Evolutionary conservation across 208 protist species (phyloP).

Genomic region (Phytomonas serpens): DNA sequence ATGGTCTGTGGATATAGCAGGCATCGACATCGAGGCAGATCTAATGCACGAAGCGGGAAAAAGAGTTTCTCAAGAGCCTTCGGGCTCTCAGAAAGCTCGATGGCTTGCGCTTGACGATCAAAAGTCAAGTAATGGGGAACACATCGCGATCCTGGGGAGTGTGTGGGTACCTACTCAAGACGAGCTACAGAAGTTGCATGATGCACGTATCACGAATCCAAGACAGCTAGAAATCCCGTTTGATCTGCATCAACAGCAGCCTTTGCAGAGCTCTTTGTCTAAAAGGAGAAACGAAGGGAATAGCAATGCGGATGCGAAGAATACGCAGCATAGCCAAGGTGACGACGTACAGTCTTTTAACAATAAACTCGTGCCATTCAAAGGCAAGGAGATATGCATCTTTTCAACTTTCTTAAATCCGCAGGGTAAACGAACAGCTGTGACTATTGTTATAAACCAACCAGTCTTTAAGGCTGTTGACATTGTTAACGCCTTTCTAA

Average conservation of each 20-base stretch:
- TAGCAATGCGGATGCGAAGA: background rate
- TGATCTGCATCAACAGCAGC: background rate
- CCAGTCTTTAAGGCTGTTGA: constrained; percentile 59
- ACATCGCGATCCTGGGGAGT: background rate
- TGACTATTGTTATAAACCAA: constrained; percentile 43
- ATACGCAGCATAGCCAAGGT: constrained; percentile 10
- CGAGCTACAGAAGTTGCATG: background rate
- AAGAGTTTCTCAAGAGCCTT: background rate
- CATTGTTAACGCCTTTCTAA: constrained; percentile 66
- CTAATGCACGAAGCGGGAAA: constrained; percentile 41
- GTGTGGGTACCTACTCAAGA: background rate
- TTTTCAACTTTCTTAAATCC: constrained; percentile 70
- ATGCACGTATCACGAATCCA: background rate
- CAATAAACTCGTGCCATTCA: constrained; percentile 5
- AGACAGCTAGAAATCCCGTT: background rate
- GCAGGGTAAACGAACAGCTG: constrained; percentile 39
- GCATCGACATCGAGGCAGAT: constrained; percentile 69
- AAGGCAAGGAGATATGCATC: constrained; percentile 40
- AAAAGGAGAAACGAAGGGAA: background rate
- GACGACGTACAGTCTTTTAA: background rate
- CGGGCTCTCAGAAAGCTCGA: background rate
- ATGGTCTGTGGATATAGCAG: constrained; percentile 71
- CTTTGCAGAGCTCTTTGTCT: constrained; percentile 6
- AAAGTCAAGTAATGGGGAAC: background rate
- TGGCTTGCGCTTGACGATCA: constrained; percentile 1